Percentiles rank a stretch among this genome's conserved stretches.
Evolutionary conservation across 2,329 filamentous ascomycete genomes (phyloP).

Genomic region (Exophiala lecanii-corni): DNA sequence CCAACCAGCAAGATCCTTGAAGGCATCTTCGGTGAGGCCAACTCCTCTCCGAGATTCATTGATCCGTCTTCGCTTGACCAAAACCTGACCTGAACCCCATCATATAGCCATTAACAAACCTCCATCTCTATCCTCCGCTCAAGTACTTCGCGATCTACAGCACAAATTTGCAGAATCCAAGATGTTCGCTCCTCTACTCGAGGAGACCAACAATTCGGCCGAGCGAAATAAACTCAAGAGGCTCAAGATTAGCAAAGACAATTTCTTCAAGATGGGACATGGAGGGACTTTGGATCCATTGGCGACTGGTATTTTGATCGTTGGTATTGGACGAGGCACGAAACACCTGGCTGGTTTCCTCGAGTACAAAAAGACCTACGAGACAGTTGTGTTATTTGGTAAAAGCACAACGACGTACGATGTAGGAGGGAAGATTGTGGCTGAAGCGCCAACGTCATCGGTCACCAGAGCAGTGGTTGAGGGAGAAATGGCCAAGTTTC

Average conservation of each 20-base stretch:
- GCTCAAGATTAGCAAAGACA: slow-evolving; percentile 57
- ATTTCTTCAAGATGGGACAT: slow-evolving; percentile 86
- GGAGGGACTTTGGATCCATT: slow-evolving; percentile 92
- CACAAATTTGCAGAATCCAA: slow-evolving; percentile 73
- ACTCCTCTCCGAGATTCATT: slow-evolving; percentile 26
- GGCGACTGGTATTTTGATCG: slow-evolving; percentile 85
- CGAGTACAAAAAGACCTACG: slow-evolving; percentile 87
- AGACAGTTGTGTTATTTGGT: slow-evolving; percentile 83
- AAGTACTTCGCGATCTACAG: slow-evolving; percentile 85
- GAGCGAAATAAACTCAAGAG: slow-evolving; percentile 28
- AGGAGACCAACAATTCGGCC: slow-evolving; percentile 42
- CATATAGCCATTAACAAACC: slow-evolving; percentile 85
- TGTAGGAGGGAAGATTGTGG: slow-evolving; percentile 74
- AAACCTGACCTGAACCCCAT: slow-evolving; percentile 1
- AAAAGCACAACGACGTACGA: slow-evolving; percentile 93
- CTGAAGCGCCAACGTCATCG: slow-evolving; percentile 59
- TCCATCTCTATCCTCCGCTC: slow-evolving; percentile 76
- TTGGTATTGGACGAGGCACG: slow-evolving; percentile 82
- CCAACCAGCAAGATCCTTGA: slow-evolving; percentile 49
- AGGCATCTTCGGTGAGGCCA: slow-evolving; percentile 56
- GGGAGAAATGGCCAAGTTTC: slow-evolving; percentile 67
- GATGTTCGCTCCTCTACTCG: slow-evolving; percentile 75
- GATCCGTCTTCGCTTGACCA: too few species aligned
- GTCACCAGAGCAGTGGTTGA: slow-evolving; percentile 76
- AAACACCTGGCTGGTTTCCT: slow-evolving; percentile 77